Percentiles rank a stretch among this genome's conserved stretches.
phyloP scores from a whole-genome alignment of 2,329 filamentous ascomycete species.

The Diaporthe aspalathi region DNA sequence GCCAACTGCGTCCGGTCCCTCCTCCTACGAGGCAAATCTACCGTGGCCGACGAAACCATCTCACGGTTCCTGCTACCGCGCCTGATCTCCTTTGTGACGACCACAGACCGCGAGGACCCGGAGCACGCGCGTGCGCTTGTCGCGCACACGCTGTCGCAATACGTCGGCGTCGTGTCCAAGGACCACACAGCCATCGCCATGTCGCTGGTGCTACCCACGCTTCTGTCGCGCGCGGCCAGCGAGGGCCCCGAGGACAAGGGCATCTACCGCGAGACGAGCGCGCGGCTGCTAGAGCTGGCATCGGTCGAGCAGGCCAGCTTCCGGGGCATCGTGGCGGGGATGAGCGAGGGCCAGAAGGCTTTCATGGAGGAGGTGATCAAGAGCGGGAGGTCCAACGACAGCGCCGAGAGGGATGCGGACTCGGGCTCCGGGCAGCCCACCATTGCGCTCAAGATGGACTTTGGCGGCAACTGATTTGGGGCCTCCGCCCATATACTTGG shows the following conservation, averaged over 20 bases:
- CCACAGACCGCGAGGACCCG: constrained; percentile 79
- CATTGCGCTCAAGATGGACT: constrained; percentile 96
- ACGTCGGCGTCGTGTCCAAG: constrained; percentile 63
- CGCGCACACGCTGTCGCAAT: constrained; percentile 80
- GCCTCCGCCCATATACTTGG: not conserved
- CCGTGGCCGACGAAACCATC: constrained; percentile 77
- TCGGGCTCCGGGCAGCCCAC: constrained; percentile 73
- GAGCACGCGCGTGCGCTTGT: constrained; percentile 79
- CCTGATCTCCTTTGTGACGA: constrained; percentile 79
- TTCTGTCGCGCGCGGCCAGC: constrained; percentile 77
- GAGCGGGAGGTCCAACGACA: constrained; percentile 64
- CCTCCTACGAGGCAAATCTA: constrained; percentile 73
- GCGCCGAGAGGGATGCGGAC: constrained; percentile 53
- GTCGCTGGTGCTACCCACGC: constrained; percentile 79
- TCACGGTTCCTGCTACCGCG: constrained; percentile 80
- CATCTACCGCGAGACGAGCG: constrained; percentile 79
- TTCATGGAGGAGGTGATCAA: constrained; percentile 87
- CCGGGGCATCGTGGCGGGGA: constrained; percentile 75
- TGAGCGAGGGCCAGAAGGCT: constrained; percentile 76
- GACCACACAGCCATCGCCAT: constrained; percentile 70
- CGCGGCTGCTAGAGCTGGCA: constrained; percentile 83
- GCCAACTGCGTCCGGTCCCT: constrained; percentile 90
- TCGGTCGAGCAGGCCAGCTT: constrained; percentile 79
- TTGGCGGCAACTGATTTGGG: constrained; percentile 61
- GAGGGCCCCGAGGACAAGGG: constrained; percentile 67